Base-by-base conservation (phyloP, 1,139 yeast species). In the Geotrichum bryndzae region DNA sequence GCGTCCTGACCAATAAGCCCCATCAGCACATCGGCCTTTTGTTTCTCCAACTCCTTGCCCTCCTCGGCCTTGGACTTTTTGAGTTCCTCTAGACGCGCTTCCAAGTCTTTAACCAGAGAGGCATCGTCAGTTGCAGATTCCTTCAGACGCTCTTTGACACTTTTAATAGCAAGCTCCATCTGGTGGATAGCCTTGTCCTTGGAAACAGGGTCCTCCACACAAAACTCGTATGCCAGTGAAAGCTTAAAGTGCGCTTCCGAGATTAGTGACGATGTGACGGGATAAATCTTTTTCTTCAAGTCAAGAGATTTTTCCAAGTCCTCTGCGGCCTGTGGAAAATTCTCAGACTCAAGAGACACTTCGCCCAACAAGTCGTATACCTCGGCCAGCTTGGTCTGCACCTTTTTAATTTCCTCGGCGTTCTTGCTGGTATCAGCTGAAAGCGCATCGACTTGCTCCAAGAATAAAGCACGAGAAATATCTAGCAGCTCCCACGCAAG, bases 401-500 rank as follows among this genome's bases (percentile, higher is more conserved):
- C 67, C 33, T 72, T 75, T 8, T 79, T 74, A 60, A 73, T 73
- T 53, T 79, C 75, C 52, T 52, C 38, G 22, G 66, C 65, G 46
- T 50, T 66, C 59, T 54, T 62, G 51, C 38, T 35, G 59, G 52
- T 55, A 55, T 65, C 66, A n/a, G 68, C 68, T 23, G 64, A 70
- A 22, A 64, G 61, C 2, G 61, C 58, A 45, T 77, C 76, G 15
- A 84, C 70, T 61, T 79, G 72, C 45, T 77, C 74, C 65, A 84
- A 85, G 67, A 84, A 87, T 50, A 88, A 73, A 0, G 87, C 79
- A 67, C 97, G 80, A 0, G 96, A 82, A 56, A 88, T 77, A 70
- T 91, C 97, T 50, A 90, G 78, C 25, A 90, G 84, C 64, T 87
- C 94, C 96, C 96, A 90, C 0, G 96, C 96, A 29, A 86, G 81